Percentiles rank a stretch among this genome's conserved stretches.
Evolutionary conservation across 345 rosid genomes (phyloP).

Genomic region (Excoecaria agallocha): DNA sequence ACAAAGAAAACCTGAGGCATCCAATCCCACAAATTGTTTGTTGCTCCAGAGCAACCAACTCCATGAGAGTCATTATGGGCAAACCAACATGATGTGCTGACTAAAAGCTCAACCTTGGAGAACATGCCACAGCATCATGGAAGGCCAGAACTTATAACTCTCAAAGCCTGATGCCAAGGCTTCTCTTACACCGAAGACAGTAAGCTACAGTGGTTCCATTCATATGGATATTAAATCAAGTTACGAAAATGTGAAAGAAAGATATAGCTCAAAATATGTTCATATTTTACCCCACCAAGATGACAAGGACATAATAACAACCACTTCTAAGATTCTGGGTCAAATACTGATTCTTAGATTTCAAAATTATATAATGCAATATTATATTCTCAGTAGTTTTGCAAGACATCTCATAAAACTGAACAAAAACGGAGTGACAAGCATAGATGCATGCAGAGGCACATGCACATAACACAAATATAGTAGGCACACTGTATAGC

Average conservation of each 20-base stretch:
- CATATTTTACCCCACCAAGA: not conserved
- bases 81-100: not conserved
- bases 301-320: not conserved
- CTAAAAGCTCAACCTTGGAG: not conserved
- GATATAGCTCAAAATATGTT: not conserved
- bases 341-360: not conserved
- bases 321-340: not conserved
- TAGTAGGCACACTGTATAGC: not conserved
- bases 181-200: not conserved
- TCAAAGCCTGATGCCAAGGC: not conserved
- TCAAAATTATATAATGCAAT: not conserved
- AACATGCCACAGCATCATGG: not conserved
- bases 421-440: not conserved
- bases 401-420: not conserved
- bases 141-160: conserved; percentile 1
- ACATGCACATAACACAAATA: not conserved
- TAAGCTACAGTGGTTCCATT: not conserved
- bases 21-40: not conserved
- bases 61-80: not conserved
- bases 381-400: not conserved
- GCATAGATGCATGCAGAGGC: not conserved
- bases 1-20: not conserved
- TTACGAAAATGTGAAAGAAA: conserved; percentile 1
- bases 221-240: not conserved
- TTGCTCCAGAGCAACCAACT: not conserved